A percentile compares a stretch with the other conserved stretches of the same genome.
Conservation (phyloP, 208 protist species). For the Trypanosoma congolense region DNA sequence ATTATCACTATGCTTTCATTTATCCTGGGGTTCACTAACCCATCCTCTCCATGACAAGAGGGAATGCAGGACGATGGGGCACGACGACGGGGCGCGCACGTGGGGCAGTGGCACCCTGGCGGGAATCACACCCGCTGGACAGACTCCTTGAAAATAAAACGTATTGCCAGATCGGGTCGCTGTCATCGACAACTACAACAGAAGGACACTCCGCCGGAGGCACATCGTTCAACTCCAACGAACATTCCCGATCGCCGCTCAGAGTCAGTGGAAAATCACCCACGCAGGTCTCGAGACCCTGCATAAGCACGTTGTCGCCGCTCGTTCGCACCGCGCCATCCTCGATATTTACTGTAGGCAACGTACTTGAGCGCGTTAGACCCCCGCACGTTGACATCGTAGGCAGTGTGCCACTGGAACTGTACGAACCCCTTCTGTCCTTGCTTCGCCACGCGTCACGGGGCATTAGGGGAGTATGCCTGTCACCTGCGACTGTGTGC, state of each 20-base stretch:
- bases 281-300: neutral
- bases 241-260: neutral
- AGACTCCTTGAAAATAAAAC: neutral
- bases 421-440: neutral
- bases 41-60: too few relatives aligned
- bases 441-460: too few relatives aligned
- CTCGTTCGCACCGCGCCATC: too few relatives aligned
- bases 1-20: too few relatives aligned
- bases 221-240: neutral
- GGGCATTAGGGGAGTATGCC: too few relatives aligned
- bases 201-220: neutral
- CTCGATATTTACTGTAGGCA: neutral
- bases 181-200: neutral
- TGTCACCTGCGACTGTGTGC: too few relatives aligned
- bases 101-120: neutral
- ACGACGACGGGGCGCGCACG: neutral
- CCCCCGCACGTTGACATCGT: neutral
- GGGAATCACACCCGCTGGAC: neutral
- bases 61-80: too few relatives aligned
- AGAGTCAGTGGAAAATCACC: neutral
- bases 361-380: neutral
- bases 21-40: too few relatives aligned
- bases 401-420: neutral
- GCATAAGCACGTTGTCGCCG: neutral
- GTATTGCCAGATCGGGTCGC: neutral